Evolutionary conservation across 176 grass and related monocot genomes (phyloP).

Genomic region (Bromus sterilis): DNA sequence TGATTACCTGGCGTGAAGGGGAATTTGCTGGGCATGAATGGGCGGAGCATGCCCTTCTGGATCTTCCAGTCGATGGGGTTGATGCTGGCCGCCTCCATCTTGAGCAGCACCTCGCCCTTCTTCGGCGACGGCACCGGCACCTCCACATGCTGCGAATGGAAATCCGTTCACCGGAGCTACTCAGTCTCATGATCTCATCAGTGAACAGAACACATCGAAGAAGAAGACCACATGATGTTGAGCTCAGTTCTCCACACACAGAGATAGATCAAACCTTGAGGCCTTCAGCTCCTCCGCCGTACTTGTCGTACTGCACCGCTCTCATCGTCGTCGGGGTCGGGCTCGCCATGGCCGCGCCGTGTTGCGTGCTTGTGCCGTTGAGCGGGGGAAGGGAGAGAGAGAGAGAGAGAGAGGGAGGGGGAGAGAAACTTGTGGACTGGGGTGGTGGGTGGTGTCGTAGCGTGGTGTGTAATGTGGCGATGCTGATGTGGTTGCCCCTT

Average conservation of each 20-base stretch:
- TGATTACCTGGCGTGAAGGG: constrained; percentile 46
- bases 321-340: constrained; percentile 27
- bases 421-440: no score
- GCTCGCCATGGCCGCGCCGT: no score
- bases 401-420: no score
- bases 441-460: background rate
- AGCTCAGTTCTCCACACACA: no score
- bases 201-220: no score
- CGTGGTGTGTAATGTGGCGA: background rate
- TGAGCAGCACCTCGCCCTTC: constrained; percentile 54
- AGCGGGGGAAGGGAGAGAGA: no score
- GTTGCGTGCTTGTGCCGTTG: no score
- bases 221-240: no score
- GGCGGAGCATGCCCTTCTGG: constrained; percentile 52
- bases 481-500: background rate
- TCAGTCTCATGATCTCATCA: no score
- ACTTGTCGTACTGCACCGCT: constrained; percentile 38
- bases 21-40: constrained; percentile 56
- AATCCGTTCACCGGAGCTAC: background rate
- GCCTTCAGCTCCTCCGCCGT: constrained; percentile 25
- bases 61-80: constrained; percentile 77
- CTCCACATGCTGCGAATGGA: background rate
- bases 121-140: constrained; percentile 48
- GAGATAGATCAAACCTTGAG: no score
- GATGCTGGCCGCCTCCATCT: constrained; percentile 62